Evolutionary conservation across 2,329 filamentous ascomycete species (phyloP), one percentile per base, ranked within the genome.

Genomic region (Paecilomyces dactylethromorphus): DNA sequence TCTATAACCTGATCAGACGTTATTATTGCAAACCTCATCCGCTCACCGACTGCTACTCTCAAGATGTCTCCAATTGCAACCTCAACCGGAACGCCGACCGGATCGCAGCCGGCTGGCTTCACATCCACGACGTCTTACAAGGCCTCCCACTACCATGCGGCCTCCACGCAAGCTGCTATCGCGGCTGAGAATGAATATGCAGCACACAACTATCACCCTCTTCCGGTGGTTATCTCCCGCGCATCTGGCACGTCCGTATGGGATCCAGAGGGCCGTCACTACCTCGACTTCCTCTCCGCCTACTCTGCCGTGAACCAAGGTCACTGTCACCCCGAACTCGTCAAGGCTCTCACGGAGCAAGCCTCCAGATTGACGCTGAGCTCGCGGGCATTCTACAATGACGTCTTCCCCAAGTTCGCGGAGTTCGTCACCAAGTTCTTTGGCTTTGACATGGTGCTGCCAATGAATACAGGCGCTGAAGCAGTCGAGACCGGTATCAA

Each of bases 251-350:
- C 89, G 71, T 87, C 89, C 61, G 94, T 97, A 59, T 99, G 94
- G 93, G 94, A 99, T 72, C 94, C 94, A 18, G 94, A 99, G 80
- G 92, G 90, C 71, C 90, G 87, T 68, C 88, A 96, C 75, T 97
- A 99, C 77, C 87, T 97, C 69, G 94, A 99, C 79, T 99, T 97
- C 79, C 86, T 99, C 65, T 97, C 93, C 53, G 94, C 94, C 65
- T 99, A 99, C 83, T 95, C 90, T 67, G 94, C 94, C 62, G 92
- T 97, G 73, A 97, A 97, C 81, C 93, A 97, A 78, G 93, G 93
- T 63, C 93, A 99, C 78, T 97, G 93, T 78, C 93, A 99, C 79
- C 94, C 94, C 4, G 92, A 96, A 79, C 87, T 97, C 59, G 87
- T 99, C 73, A 92, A 93, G 76, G 90, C 92, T 13, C 81, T 99